Evolutionary conservation across 345 rosid genomes (phyloP), one percentile per base, ranked within the genome.

Genomic region (Murraya paniculata): DNA sequence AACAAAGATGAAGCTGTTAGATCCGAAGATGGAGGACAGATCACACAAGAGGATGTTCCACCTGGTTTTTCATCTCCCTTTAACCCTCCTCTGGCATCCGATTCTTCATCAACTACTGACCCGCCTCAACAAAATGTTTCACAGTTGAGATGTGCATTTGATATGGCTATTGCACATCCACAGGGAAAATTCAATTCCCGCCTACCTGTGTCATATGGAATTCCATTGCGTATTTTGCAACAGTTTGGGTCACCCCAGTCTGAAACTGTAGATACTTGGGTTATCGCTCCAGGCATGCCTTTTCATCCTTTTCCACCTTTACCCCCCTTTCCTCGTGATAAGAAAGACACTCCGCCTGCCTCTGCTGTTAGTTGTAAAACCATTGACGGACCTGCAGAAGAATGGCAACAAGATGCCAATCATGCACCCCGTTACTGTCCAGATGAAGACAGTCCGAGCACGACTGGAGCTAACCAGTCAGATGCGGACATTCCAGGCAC

Each of bases 301-400:
- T 95, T 95, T 82, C 83, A 82, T 76, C 98, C 99, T 25, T 96
- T 90, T 83, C 98, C 98, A 35, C 98, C 98, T 48, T 76, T 90
- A 65, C 98, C 98, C 4, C 90, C 90, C 75, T 64, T 77, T 77
- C 89, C 97, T 75, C 84, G 76, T 16, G 68, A 75, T 21, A 86
- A 73, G 81, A 85, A 85, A 80, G 87, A 80, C 53, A 74, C 67
- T 39, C 70, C 78, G 64, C 78, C 79, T 39, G 30, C 74, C 62
- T 60, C 71, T 79, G 71, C 79, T 80, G 81, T 25, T 71, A 72
- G 73, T 74, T 79, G 80, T 69, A 56, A 64, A 80, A 72, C 55
- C 13, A 70, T 65, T 36, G 36, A 39, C 67, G 83, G 53, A 45
- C 39, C 72, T 77, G 24, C 69, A 22, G 81, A 67, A 64, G 82